phyloP scores from a whole-genome alignment of 2,329 filamentous ascomycete genomes.

The Microdochium bolleyi region DNA sequence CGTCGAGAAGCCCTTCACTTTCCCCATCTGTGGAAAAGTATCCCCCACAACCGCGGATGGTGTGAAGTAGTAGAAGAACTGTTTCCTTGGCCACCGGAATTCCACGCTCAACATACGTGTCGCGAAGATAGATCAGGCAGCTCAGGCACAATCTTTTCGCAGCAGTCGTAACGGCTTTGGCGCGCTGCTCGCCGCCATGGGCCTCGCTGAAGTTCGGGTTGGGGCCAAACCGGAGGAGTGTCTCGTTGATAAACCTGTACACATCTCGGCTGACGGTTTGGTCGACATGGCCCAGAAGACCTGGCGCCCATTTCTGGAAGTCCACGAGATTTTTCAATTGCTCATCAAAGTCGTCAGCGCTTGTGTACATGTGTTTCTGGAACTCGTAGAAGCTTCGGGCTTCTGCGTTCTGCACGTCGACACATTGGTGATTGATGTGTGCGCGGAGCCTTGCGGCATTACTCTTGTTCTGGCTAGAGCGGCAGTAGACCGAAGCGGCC shows the following conservation, averaged over 20 bases:
- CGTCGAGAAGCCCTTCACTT: conserved; percentile 20
- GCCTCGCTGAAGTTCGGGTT: conserved; percentile 17
- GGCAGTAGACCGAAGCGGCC: conserved; percentile 47
- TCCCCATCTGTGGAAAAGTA: conserved; percentile 28
- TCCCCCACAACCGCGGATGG: conserved; percentile 31
- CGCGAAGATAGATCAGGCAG: conserved; percentile 37
- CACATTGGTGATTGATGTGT: conserved; percentile 35
- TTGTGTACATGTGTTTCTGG: conserved; percentile 17
- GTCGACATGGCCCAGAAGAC: conserved; percentile 39
- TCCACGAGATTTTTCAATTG: conserved; percentile 19
- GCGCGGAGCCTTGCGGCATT: conserved; percentile 29
- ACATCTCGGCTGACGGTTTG: conserved; percentile 29
- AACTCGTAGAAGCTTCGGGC: conserved; percentile 41
- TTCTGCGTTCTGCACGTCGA: conserved; percentile 36
- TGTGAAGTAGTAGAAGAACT: conserved; percentile 31
- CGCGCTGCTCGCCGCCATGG: conserved; percentile 19
- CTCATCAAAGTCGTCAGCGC: conserved; percentile 14
- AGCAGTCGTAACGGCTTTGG: conserved; percentile 23
- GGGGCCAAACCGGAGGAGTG: conserved; percentile 30
- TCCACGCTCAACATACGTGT: conserved; percentile 33
- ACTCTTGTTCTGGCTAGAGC: conserved; percentile 23
- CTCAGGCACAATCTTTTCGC: conserved; percentile 30
- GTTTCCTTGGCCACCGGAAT: conserved; percentile 32
- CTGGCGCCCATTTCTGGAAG: conserved; percentile 41
- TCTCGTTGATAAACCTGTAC: conserved; percentile 33